These are phyloP conservation scores for Hirsutella rhossiliensis DNA, from an alignment of 2,329 filamentous ascomycete species.

Conservation along the genomic window DNA sequence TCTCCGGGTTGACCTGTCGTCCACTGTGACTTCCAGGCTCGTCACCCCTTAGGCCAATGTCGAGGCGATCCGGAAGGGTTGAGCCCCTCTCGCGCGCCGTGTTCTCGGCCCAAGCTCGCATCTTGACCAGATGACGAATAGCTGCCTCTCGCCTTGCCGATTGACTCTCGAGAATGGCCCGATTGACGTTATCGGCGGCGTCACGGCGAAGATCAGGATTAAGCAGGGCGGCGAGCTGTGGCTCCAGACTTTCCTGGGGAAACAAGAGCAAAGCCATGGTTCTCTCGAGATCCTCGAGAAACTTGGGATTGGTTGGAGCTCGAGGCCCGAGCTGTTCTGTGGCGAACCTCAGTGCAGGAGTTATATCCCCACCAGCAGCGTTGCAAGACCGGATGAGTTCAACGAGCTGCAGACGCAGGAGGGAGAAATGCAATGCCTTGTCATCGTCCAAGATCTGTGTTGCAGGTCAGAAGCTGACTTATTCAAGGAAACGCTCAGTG, in stretches of 20 bases:
- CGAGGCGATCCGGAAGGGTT: conserved; percentile 20
- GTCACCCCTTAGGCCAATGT: conserved; percentile 25
- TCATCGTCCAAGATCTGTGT: conserved; percentile 78
- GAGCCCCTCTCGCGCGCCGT: conserved; percentile 30
- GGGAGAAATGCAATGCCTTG: conserved; percentile 72
- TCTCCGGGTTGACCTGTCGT: conserved; percentile 15
- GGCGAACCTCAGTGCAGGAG: conserved; percentile 73
- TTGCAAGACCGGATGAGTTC: conserved; percentile 79
- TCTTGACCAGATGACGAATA: conserved; percentile 67
- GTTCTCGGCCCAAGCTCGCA: conserved; percentile 76
- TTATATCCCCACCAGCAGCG: conserved; percentile 58
- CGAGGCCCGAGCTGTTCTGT: conserved; percentile 77
- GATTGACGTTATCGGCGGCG: conserved; percentile 83
- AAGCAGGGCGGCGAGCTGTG: conserved; percentile 63
- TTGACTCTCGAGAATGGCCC: conserved; percentile 68
- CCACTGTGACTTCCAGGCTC: conserved; percentile 16
- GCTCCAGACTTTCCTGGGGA: conserved; percentile 64
- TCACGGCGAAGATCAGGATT: conserved; percentile 67
- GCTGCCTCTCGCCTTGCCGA: conserved; percentile 66
- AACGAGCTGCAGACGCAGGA: conserved; percentile 83
- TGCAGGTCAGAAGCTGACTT: conserved; percentile 3
- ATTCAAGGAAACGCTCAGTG: not conserved
- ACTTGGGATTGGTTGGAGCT: conserved; percentile 69
- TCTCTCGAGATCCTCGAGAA: conserved; percentile 76
- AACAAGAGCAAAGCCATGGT: conserved; percentile 92